Base-by-base conservation (phyloP, 441 rosid genomes). In the Pelargonium citronellum region DNA sequence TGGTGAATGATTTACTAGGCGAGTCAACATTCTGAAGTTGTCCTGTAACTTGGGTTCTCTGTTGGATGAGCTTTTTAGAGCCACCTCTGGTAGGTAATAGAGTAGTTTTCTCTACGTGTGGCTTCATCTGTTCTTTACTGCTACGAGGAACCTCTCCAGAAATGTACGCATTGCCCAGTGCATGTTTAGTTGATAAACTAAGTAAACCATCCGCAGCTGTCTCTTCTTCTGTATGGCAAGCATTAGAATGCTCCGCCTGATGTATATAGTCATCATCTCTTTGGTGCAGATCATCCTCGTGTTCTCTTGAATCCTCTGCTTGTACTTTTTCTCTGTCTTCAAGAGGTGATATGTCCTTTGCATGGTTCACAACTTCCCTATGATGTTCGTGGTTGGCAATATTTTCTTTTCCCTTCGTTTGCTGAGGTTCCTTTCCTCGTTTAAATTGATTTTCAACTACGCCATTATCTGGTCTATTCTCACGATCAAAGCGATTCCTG, bases 381-480 rank as follows among this genome's bases (percentile, higher is more conserved):
- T 13, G 15, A 5, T 11, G 55, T 13, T 49, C 16, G 16, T 11
- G 15, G 55, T 49, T 49, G 55, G 5, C 16, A 1, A 49, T 13
- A 49, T 12, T 49, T 49, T 13, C 55, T 49, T 49, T n/a, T 49
- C 55, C 16, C 55, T n/a, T 30, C 4, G 3, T 3, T 30, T 30
- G 37, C 37, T 3, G 37, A 30, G 1, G 37, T 30, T 30, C 55
- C 2, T 13, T 12, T 13, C 16, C 55, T 49, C 4, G 55, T 11
- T n/a, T n/a, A 49, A 11, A 49, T 67, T 15, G 70, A 49, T 49
- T 27, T 34, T 75, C 66, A n/a, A 24, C 61, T 34, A 5, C 20
- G 69, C 37, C 51, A 34, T 66, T 27, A 37, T 66, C 49, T 66
- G 44, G 24, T 37, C 41, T 67, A 60, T 49, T 72, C 51, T 62